Conservation (phyloP, 148 eudicot species). For the Hydrangea macrophylla region DNA sequence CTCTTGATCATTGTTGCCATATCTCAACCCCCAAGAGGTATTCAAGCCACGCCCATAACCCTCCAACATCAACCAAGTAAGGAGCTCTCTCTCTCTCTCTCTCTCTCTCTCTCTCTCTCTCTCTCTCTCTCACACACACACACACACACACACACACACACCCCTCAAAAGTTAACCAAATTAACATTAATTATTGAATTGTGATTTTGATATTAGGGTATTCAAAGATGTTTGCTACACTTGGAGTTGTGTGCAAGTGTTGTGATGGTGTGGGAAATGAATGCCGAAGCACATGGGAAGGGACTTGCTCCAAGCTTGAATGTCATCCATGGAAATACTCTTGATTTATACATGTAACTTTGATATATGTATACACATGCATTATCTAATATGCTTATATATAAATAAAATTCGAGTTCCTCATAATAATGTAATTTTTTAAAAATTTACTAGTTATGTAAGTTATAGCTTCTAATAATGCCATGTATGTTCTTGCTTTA, state of each 20-base stretch:
- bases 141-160: too few relatives aligned
- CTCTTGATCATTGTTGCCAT: slow-evolving; percentile 6
- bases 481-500: too few relatives aligned
- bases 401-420: too few relatives aligned
- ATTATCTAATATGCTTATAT: background rate
- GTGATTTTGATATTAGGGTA: background rate
- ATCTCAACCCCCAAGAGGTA: background rate
- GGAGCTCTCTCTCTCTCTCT: background rate
- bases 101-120: background rate
- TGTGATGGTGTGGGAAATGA: slow-evolving; percentile 15
- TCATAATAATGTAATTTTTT: too few relatives aligned
- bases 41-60: background rate
- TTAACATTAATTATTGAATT: background rate
- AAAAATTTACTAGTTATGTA: too few relatives aligned
- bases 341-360: slow-evolving; percentile 1
- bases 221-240: slow-evolving; percentile 16
- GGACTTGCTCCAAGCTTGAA: slow-evolving; percentile 19
- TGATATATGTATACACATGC: too few relatives aligned
- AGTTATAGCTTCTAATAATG: too few relatives aligned
- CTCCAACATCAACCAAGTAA: slow-evolving; percentile 3
- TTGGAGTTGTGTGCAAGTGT: slow-evolving; percentile 28
- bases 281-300: slow-evolving; percentile 23
- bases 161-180: background rate
- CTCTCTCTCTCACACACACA: background rate
- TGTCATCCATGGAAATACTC: slow-evolving; percentile 28